These are phyloP conservation scores for Echites panduratus DNA, from an alignment of 257 asterid species.

Conservation along the genomic window DNA sequence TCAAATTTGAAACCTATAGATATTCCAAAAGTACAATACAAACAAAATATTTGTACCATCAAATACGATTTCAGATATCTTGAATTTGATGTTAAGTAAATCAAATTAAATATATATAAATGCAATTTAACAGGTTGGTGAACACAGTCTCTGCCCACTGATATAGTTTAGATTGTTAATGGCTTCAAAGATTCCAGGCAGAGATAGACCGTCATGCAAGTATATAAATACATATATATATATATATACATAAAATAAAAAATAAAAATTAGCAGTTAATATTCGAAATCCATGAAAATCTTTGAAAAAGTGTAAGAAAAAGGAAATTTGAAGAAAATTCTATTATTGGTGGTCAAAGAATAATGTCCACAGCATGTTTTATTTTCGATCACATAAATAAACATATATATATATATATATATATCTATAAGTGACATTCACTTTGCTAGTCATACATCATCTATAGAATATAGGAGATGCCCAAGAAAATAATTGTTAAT, in stretches of 20 bases:
- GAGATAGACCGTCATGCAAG: neutral
- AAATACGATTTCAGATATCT: no score
- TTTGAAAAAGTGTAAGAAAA: conserved; percentile 17
- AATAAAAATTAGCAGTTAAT: conserved; percentile 6
- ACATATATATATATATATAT: no score
- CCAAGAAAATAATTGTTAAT: conserved; percentile 12
- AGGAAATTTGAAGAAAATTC: neutral
- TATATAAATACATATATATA: neutral
- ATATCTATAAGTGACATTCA: conserved; percentile 14
- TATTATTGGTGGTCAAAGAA: conserved; percentile 26
- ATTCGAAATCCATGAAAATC: conserved; percentile 22
- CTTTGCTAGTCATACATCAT: conserved; percentile 21
- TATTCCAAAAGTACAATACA: no score
- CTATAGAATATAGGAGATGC: conserved; percentile 20
- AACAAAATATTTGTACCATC: no score
- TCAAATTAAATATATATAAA: no score
- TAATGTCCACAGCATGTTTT: conserved; percentile 14
- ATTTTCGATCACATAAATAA: conserved; percentile 1
- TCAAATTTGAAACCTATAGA: no score
- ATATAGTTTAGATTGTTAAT: neutral
- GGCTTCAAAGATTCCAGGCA: conserved; percentile 5
- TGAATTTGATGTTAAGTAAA: no score
- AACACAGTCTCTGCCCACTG: neutral
- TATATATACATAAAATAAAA: no score
- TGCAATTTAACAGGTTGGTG: neutral